phyloP scores from a whole-genome alignment of 495 filamentous ascomycete species.

The Parathielavia appendiculata region DNA sequence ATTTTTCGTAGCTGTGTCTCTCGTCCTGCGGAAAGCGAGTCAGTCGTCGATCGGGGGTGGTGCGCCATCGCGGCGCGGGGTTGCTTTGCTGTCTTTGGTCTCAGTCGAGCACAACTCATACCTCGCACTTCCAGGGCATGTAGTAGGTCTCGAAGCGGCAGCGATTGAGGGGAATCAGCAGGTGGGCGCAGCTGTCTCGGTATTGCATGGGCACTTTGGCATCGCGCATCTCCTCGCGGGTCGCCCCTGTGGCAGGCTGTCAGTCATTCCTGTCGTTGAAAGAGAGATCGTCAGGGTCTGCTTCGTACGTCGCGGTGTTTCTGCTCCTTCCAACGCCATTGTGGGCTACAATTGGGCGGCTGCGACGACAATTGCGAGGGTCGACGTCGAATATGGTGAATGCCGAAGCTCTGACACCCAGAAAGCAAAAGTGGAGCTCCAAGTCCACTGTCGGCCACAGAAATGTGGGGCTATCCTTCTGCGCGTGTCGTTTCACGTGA shows the following conservation, averaged over 20 bases:
- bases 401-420: slow-evolving; percentile 1
- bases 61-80: neutral
- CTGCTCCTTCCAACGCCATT: slow-evolving; percentile 34
- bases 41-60: neutral
- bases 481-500: neutral
- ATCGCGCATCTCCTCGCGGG: slow-evolving; percentile 86
- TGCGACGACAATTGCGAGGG: slow-evolving; percentile 26
- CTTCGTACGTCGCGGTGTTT: slow-evolving; percentile 37
- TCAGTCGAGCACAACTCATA: slow-evolving; percentile 42
- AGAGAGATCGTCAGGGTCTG: neutral
- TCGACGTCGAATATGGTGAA: slow-evolving; percentile 10
- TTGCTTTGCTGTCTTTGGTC: neutral
- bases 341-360: slow-evolving; percentile 29
- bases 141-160: slow-evolving; percentile 91
- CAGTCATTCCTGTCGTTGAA: slow-evolving; percentile 5
- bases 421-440: neutral
- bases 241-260: slow-evolving; percentile 49
- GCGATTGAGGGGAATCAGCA: slow-evolving; percentile 90
- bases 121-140: slow-evolving; percentile 96
- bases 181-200: slow-evolving; percentile 88
- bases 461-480: no score
- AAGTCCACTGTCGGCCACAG: neutral
- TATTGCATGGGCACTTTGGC: slow-evolving; percentile 85
- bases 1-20: slow-evolving; percentile 96
- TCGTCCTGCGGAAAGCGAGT: slow-evolving; percentile 58